Percentiles rank a stretch among this genome's conserved stretches.
Evolutionary conservation across 202 grass and related monocot genomes (phyloP).

Genomic region (Hordeum pubiflorum): DNA sequence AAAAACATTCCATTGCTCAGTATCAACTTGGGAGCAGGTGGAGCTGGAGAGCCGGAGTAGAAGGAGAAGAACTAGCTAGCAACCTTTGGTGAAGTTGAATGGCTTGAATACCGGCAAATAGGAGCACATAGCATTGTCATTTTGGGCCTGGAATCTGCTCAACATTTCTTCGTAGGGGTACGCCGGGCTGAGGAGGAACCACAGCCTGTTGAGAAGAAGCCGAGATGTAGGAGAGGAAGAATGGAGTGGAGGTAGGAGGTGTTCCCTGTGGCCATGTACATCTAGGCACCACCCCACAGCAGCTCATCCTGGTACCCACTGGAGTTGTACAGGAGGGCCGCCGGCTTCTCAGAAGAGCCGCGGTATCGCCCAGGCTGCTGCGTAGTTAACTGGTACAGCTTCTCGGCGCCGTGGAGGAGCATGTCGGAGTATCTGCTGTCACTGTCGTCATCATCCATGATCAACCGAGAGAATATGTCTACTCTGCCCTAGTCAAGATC

Average conservation of each 20-base stretch:
- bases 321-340: constrained; percentile 54
- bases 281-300: constrained; percentile 66
- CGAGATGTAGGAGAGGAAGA: constrained; percentile 62
- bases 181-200: constrained; percentile 68
- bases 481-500: too few species aligned
- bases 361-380: constrained; percentile 52
- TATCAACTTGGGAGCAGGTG: constrained; percentile 17
- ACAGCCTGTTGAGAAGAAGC: constrained; percentile 79
- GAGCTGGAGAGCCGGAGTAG: not conserved
- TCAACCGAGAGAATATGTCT: too few species aligned
- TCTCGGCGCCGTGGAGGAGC: constrained; percentile 54
- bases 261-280: constrained; percentile 85
- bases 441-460: too few species aligned
- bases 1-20: not conserved
- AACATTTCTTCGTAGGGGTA: constrained; percentile 90
- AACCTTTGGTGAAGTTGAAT: constrained; percentile 87
- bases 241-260: too few species aligned
- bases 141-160: constrained; percentile 82
- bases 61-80: not conserved
- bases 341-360: constrained; percentile 47
- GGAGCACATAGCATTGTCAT: constrained; percentile 76
- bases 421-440: constrained; percentile 47
- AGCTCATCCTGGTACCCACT: constrained; percentile 83
- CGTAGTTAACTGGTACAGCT: constrained; percentile 65
- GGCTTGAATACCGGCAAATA: constrained; percentile 55